Evolutionary conservation across 2,329 filamentous ascomycete genomes (phyloP).

Genomic region (Herpotrichia juniperi): DNA sequence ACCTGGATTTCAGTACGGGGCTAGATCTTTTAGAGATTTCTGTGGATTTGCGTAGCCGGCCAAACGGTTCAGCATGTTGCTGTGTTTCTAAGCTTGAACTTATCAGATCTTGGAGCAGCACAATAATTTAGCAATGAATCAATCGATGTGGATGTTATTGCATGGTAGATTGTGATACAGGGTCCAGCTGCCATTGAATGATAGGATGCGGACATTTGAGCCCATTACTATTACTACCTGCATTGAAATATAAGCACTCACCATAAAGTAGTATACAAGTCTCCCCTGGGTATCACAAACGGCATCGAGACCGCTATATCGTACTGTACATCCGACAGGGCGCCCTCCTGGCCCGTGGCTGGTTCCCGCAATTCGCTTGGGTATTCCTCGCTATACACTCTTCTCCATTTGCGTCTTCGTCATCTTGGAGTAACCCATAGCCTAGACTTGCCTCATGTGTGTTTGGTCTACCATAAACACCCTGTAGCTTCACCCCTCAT

Average conservation of each 20-base stretch:
- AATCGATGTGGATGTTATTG: too few species aligned
- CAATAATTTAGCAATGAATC: too few species aligned
- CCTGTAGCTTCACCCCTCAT: constrained; percentile 20
- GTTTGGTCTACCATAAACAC: neutral
- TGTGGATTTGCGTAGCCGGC: too few species aligned
- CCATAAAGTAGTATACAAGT: neutral
- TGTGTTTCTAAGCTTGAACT: too few species aligned
- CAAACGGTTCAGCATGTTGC: too few species aligned
- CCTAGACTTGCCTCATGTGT: neutral
- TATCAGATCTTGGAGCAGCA: too few species aligned
- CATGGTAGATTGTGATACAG: too few species aligned
- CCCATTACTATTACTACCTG: neutral
- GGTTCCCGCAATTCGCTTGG: neutral
- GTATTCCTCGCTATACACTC: neutral
- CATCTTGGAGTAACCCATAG: neutral
- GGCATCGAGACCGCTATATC: neutral
- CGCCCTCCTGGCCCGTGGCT: neutral
- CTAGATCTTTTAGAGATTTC: too few species aligned
- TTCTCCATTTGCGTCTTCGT: neutral
- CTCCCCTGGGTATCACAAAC: constrained; percentile 1
- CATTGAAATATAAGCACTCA: neutral
- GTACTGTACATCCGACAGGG: neutral
- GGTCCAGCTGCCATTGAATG: too few species aligned
- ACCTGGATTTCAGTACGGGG: too few species aligned
- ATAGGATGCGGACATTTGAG: too few species aligned